Evolutionary conservation across 2,329 filamentous ascomycete species (phyloP), one percentile per base, ranked within the genome.

Genomic region (Talaromyces albobiverticillius): DNA sequence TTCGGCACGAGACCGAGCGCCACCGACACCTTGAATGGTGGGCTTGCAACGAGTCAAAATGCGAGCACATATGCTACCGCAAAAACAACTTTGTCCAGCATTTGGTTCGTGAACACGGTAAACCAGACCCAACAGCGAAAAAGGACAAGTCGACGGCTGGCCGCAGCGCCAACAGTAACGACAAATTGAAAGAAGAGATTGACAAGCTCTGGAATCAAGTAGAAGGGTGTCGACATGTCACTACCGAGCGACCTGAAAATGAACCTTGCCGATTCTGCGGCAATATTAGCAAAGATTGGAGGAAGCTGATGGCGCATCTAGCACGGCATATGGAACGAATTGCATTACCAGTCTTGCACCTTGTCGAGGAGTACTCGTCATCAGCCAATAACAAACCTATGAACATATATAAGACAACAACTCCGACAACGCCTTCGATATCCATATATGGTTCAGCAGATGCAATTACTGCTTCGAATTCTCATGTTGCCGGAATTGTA

Each of bases 251-350:
- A 57, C 87, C 89, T 3, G 81, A 83, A 51, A 83, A 90, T 10
- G 91, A 96, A 71, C 83, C 88, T 14, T 96, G 92, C 70, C 85
- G 88, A 40, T 96, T 96, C 75, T 96, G 92, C 65, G 87, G 87
- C 57, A 91, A 87, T 70, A 78, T 82, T 11, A 92, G 90, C 69
- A 84, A 82, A 31, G 89, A 84, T 36, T 96, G 90, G 90, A 96
- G 95, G 79, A 95, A 95, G 73, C 76, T 96, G 57, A 95, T 89
- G 0, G 90, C 94, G n/a, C 92, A 96, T 71, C 74, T 96, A 67
- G 90, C 90, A 47, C 93, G 93, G 70, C 92, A 96, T 69, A 94
- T 96, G 90, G 90, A 96, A 70, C 85, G 90, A 60, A 88, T 96
- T 65, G 89, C 89, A 63, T 82, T 96, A 65, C 91, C 92, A 0